A percentile compares a stretch with the other conserved stretches of the same genome.
Conservation (phyloP, 1,284 basidiomycete species). For the Cutaneotrichosporon sp. region DNA sequence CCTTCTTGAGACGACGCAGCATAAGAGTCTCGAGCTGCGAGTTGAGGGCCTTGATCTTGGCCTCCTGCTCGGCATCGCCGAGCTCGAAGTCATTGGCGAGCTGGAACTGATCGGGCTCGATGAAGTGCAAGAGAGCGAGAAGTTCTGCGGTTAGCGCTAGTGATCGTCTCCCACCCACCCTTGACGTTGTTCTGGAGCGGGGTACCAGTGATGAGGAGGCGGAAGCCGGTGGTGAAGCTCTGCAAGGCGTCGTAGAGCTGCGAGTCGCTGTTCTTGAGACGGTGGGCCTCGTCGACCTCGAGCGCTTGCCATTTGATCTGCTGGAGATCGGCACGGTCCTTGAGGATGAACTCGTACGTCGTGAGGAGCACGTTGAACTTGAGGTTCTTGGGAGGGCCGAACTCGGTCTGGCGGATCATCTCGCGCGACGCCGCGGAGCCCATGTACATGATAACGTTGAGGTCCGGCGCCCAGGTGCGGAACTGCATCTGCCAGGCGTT, state of each 20-base stretch:
- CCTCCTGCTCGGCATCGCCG: constrained; percentile 87
- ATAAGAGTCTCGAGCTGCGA: constrained; percentile 91
- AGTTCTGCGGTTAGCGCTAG: constrained; percentile 64
- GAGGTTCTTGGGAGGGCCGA: constrained; percentile 74
- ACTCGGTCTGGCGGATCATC: constrained; percentile 90
- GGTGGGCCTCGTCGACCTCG: constrained; percentile 98
- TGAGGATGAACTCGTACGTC: constrained; percentile 94
- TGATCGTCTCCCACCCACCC: constrained; percentile 59
- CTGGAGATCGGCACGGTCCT: constrained; percentile 84
- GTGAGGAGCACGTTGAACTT: constrained; percentile 97
- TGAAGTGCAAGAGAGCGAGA: constrained; percentile 95
- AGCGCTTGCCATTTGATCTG: constrained; percentile 98
- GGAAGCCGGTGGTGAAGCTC: constrained; percentile 85
- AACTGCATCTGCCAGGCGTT: constrained; percentile 98
- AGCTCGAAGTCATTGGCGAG: constrained; percentile 94
- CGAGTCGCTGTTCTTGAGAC: constrained; percentile 96
- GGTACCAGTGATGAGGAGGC: constrained; percentile 96
- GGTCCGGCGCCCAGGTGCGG: constrained; percentile 89
- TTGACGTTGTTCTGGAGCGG: constrained; percentile 99
- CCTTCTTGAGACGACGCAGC: constrained; percentile 92
- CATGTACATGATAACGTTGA: constrained; percentile 97
- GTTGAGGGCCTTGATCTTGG: constrained; percentile 93
- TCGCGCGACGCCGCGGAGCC: constrained; percentile 86
- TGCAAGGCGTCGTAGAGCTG: constrained; percentile 94
- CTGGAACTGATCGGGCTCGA: constrained; percentile 94